Conservation (phyloP, 1,139 yeast genomes). For the Blastobotrys petasosporus region DNA sequence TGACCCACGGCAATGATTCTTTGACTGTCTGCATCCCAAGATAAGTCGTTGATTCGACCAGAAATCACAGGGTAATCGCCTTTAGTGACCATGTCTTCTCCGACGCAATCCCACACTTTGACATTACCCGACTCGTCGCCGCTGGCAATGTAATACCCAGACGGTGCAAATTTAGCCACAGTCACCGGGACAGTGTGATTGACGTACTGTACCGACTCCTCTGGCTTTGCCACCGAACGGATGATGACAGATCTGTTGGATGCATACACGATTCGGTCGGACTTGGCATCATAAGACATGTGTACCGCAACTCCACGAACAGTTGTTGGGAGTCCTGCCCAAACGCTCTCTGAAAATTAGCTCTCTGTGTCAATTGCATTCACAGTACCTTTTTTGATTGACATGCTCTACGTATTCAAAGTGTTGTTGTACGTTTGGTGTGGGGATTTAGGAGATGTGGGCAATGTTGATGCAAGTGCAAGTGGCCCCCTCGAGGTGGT, state of each 20-base stretch:
- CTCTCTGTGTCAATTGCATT: not conserved
- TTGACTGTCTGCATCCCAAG: constrained; percentile 89
- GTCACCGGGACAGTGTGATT: constrained; percentile 68
- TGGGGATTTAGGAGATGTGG: constrained; percentile 11
- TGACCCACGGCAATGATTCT: constrained; percentile 92
- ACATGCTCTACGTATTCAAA: constrained; percentile 2
- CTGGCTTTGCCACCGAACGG: constrained; percentile 54
- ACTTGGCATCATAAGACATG: constrained; percentile 62
- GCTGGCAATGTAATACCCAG: constrained; percentile 84
- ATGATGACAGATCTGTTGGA: constrained; percentile 74
- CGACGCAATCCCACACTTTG: constrained; percentile 75
- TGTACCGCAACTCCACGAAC: constrained; percentile 64
- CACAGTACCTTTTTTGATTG: constrained; percentile 9
- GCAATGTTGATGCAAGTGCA: no score
- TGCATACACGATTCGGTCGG: constrained; percentile 71
- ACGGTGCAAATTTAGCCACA: constrained; percentile 81
- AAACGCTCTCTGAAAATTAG: constrained; percentile 21
- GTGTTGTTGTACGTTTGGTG: no score
- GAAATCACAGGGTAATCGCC: constrained; percentile 77
- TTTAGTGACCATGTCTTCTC: constrained; percentile 59
- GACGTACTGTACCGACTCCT: constrained; percentile 54
- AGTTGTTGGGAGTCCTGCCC: constrained; percentile 79
- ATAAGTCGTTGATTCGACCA: constrained; percentile 75
- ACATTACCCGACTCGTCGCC: constrained; percentile 89
- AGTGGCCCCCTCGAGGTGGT: no score